These are phyloP conservation scores for Paecilomyces sp. DNA, from an alignment of 2,329 filamentous ascomycete genomes.

Conservation along the genomic window DNA sequence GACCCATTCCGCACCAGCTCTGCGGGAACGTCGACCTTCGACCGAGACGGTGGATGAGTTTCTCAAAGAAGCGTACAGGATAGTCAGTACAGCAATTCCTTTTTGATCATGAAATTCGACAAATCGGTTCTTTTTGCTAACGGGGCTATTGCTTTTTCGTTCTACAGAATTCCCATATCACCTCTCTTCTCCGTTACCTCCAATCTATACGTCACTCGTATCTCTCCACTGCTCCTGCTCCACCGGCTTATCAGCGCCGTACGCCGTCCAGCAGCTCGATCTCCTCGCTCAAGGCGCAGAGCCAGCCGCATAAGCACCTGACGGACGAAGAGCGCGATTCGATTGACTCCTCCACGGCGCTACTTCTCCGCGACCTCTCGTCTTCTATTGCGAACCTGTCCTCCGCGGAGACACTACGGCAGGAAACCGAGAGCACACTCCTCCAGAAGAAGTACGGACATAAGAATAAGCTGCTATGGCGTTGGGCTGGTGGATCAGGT, in stretches of 20 bases:
- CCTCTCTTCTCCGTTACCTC: constrained; percentile 71
- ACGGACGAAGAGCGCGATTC: constrained; percentile 77
- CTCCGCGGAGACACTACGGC: constrained; percentile 73
- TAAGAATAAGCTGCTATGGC: constrained; percentile 50
- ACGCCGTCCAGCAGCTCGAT: constrained; percentile 36
- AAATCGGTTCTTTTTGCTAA: background rate
- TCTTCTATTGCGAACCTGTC: constrained; percentile 71
- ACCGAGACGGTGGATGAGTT: constrained; percentile 65
- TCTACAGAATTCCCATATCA: constrained; percentile 72
- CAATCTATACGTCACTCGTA: constrained; percentile 81
- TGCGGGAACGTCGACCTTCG: constrained; percentile 19
- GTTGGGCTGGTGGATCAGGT: constrained; percentile 53
- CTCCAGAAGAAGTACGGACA: constrained; percentile 65
- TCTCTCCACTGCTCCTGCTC: constrained; percentile 69
- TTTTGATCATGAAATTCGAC: background rate
- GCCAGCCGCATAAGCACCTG: constrained; percentile 50
- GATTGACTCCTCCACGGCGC: constrained; percentile 80
- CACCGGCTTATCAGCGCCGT: constrained; percentile 38
- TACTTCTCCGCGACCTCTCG: constrained; percentile 78
- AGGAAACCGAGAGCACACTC: constrained; percentile 64
- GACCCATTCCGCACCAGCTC: constrained; percentile 27
- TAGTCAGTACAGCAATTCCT: constrained; percentile 46
- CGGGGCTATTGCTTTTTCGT: background rate
- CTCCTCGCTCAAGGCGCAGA: constrained; percentile 19
- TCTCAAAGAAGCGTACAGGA: constrained; percentile 86